These are phyloP conservation scores for Xylaria sp. DNA, from an alignment of 2,329 filamentous ascomycete species.

Conservation along the genomic window DNA sequence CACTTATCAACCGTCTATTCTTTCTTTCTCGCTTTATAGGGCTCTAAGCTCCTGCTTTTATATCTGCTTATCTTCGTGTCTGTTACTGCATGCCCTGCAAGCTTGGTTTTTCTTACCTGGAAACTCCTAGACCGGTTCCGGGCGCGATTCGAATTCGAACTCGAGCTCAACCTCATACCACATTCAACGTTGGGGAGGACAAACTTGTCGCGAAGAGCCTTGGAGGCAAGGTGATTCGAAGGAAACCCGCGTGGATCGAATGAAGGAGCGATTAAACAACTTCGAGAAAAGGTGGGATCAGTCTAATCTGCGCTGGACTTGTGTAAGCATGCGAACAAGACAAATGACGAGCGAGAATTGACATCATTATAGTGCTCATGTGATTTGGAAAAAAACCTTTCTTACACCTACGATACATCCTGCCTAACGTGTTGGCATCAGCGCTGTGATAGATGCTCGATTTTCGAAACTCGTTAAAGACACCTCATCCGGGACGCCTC, in stretches of 20 bases:
- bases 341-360: background rate
- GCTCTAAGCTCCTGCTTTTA: background rate
- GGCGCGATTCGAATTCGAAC: constrained; percentile 10
- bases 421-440: background rate
- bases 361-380: constrained; percentile 22
- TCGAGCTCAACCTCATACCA: constrained; percentile 19
- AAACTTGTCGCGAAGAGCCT: constrained; percentile 21
- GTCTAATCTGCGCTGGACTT: constrained; percentile 20
- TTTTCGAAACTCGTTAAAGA: background rate
- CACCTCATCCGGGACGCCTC: background rate
- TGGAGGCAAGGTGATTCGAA: constrained; percentile 12
- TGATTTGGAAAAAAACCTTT: background rate
- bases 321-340: constrained; percentile 6
- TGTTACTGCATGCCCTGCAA: background rate
- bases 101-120: constrained; percentile 1
- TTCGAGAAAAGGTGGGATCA: constrained; percentile 32
- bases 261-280: constrained; percentile 14
- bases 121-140: constrained; percentile 15
- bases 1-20: background rate
- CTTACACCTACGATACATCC: constrained; percentile 17
- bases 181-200: constrained; percentile 29
- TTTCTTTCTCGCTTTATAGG: background rate
- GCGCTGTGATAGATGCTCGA: constrained; percentile 14
- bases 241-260: constrained; percentile 2
- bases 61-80: background rate